These are phyloP conservation scores for Cicer bijugum DNA, from an alignment of 306 rosid species.

Conservation along the genomic window DNA sequence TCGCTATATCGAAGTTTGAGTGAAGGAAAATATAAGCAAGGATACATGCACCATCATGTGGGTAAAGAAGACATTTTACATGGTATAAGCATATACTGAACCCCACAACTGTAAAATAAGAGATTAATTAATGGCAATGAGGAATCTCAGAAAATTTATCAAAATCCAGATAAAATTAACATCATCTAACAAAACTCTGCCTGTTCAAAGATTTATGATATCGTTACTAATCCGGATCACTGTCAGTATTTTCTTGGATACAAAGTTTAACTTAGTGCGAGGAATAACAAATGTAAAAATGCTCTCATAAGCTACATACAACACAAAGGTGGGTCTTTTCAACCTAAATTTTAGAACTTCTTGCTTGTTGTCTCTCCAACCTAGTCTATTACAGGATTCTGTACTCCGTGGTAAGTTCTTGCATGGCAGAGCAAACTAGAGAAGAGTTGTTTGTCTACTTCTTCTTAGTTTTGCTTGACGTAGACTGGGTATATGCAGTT, in stretches of 20 bases:
- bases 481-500: conserved; percentile 71
- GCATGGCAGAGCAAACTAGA: conserved; percentile 54
- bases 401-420: conserved; percentile 52
- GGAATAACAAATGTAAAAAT: conserved; percentile 28
- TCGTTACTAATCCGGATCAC: conserved; percentile 47
- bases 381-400: conserved; percentile 60
- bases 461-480: conserved; percentile 77
- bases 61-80: not conserved
- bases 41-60: not conserved
- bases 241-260: conserved; percentile 37
- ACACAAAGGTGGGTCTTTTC: conserved; percentile 51
- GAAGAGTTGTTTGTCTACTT: conserved; percentile 55
- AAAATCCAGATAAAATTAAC: conserved; percentile 37
- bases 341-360: conserved; percentile 57
- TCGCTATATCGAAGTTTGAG: not conserved
- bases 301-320: conserved; percentile 62
- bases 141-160: not conserved
- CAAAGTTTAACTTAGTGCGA: conserved; percentile 47
- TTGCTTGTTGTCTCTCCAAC: conserved; percentile 57
- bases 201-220: conserved; percentile 34
- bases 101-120: not conserved
- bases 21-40: not conserved
- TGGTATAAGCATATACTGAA: not conserved
- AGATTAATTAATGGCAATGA: not conserved
- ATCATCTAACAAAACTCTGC: conserved; percentile 45